Base-by-base conservation (phyloP, 2,329 filamentous ascomycete genomes). In the Cladorrhinum sp. region DNA sequence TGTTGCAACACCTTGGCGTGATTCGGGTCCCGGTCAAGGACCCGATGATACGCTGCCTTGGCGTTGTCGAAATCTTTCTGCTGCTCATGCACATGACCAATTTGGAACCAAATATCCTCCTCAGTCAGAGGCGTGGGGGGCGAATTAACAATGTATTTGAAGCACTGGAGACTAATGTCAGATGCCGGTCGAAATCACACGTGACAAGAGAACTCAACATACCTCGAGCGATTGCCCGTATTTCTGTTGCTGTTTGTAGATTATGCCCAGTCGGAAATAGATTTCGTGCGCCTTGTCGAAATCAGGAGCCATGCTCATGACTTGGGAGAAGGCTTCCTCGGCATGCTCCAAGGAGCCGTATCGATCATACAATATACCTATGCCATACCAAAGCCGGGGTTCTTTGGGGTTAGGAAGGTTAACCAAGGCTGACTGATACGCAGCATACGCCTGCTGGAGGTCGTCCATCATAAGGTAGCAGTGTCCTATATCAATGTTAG, bases 251-350 rank as follows among this genome's bases (percentile, higher is more conserved):
- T 98, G 94, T 75, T 99, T 99, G 80, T 98, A 98, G 67, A 99
- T 98, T 79, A 99, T 99, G n/a, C 95, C 95, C 8, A 99, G 84
- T 26, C 95, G 87, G 77, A 99, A 99, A 75, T 98, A 99, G 58
- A 99, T 98, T 74, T 99, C 95, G 71, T 98, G 98, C 60, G 94
- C 93, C 82, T 99, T 99, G 72, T 99, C 95, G 68, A 98, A 98
- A 69, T 92, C 89, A 3, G 94, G 95, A 70, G 96, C 90, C 89
- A 99, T 98, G 68, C 92, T 89, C 95, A 99, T 98, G 64, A 99
- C 95, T 72, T 98, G 92, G 1, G 94, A 97, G 73, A 98, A 98
- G 4, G 95, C 95, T 73, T 98, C 95, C 74, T 98, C 95, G 67
- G 95, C 95, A 74, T 98, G 96, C 70, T 99, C 95, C 52, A 97